Percentiles rank a stretch among this genome's conserved stretches.
phyloP scores from a whole-genome alignment of 129 eudicot genomes.

The Apium graveolens region DNA sequence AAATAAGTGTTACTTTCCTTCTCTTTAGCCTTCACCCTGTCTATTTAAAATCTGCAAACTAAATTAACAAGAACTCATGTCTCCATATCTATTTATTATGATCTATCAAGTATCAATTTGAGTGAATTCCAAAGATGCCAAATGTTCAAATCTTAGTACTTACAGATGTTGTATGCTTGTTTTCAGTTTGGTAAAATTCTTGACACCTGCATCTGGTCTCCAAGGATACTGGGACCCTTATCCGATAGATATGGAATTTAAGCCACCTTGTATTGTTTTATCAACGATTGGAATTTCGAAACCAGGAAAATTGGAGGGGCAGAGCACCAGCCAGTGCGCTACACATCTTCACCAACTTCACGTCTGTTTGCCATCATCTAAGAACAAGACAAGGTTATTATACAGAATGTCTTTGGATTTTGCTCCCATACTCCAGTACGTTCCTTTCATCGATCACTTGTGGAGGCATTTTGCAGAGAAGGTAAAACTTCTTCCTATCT shows the following conservation, averaged over 20 bases:
- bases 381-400: slow-evolving; percentile 68
- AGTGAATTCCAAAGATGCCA: neutral
- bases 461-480: slow-evolving; percentile 88
- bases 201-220: slow-evolving; percentile 85
- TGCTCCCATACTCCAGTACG: slow-evolving; percentile 71
- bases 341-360: slow-evolving; percentile 98
- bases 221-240: slow-evolving; percentile 99
- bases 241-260: slow-evolving; percentile 95
- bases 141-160: neutral
- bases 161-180: slow-evolving; percentile 16
- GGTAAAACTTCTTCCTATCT: slow-evolving; percentile 32
- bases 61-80: neutral
- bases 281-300: slow-evolving; percentile 99
- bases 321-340: slow-evolving; percentile 66
- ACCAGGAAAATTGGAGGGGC: slow-evolving; percentile 90
- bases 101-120: neutral
- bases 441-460: slow-evolving; percentile 65
- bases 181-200: slow-evolving; percentile 88
- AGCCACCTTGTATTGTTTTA: slow-evolving; percentile 94
- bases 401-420: slow-evolving; percentile 98
- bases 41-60: neutral
- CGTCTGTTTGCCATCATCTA: slow-evolving; percentile 79
- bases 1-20: neutral
- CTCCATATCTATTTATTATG: neutral
- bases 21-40: neutral